Conservation (phyloP, 352 stramenopile genomes). For the Phytopythium sindhum region DNA sequence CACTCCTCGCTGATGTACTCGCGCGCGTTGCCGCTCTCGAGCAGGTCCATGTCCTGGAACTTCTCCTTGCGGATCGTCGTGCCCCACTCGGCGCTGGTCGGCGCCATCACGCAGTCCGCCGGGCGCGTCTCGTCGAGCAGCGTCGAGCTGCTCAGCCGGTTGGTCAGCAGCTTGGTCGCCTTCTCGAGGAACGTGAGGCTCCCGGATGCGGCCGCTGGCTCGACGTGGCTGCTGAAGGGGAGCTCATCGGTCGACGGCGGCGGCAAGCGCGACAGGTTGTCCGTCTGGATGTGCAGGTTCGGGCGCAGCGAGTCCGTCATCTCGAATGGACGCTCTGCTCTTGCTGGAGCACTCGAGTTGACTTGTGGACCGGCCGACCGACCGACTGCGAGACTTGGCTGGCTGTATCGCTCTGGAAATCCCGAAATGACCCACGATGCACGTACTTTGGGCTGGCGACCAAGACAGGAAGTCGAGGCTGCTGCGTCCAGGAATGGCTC, state of each 20-base stretch:
- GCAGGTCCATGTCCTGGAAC: constrained; percentile 86
- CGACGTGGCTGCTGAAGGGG: constrained; percentile 14
- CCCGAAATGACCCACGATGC: background rate
- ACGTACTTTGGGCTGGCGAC: background rate
- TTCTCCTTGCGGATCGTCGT: constrained; percentile 58
- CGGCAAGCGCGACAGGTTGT: constrained; percentile 21
- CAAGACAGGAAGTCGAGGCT: background rate
- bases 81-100: constrained; percentile 41
- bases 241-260: constrained; percentile 16
- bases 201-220: constrained; percentile 9
- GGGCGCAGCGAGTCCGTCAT: constrained; percentile 56
- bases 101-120: constrained; percentile 20
- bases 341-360: background rate
- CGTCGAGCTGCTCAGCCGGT: constrained; percentile 15
- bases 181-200: constrained; percentile 42
- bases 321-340: background rate
- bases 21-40: constrained; percentile 72
- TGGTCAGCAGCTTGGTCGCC: constrained; percentile 57
- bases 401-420: background rate
- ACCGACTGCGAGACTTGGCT: too few species aligned
- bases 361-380: background rate
- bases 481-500: background rate
- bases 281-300: constrained; percentile 55
- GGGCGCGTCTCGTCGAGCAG: constrained; percentile 10
- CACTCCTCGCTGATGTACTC: constrained; percentile 86